Base-by-base conservation (phyloP, 2,329 filamentous ascomycete genomes). In the Sclerotinia nivalis region DNA sequence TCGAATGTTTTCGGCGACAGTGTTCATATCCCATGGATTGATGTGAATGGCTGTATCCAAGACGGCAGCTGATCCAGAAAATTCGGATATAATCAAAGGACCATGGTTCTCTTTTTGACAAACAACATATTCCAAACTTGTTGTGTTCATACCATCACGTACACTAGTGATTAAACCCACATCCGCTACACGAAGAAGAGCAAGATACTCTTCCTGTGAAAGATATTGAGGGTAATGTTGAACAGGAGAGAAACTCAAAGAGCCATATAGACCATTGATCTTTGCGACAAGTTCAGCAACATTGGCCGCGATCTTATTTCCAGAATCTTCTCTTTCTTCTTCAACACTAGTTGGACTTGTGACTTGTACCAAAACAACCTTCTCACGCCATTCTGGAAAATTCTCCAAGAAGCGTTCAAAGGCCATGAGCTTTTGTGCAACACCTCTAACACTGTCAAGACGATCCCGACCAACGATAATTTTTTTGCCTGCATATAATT, bases 81-180 rank as follows among this genome's bases (percentile, higher is more conserved):
- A 98, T 80, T 98, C 95, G 20, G 96, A 98, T 34, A 98, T 87
- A 74, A 98, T 97, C 60, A 98, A 84, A 1, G 94, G 95, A 0
- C 94, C 92, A 75, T 94, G 89, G 69, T 89, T 90, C 73, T 96
- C 91, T 77, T 93, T 91, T 81, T 98, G 95, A 80, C 93, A 97
- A 70, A 97, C 87, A 70, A 98, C 89, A 79, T 97, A 98, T 81
- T 98, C 96, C 75, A 98, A 84, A 79, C 93, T 96, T 28, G 94
- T 97, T 0, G 95, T 97, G 83, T 97, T 98, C 94, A 98, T 97
- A 70, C 95, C 95, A 79, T 98, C 96, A 71, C 95, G 89, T 31
- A 98, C 94, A 75, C 93, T 97, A 9, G 96, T 97, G 80, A 98
- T 97, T 65, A 98, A 84, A 5, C 93, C 95, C 74, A 97, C 92